These are phyloP conservation scores for Nothophytophthora sp. DNA, from an alignment of 352 stramenopile genomes.

Conservation along the genomic window DNA sequence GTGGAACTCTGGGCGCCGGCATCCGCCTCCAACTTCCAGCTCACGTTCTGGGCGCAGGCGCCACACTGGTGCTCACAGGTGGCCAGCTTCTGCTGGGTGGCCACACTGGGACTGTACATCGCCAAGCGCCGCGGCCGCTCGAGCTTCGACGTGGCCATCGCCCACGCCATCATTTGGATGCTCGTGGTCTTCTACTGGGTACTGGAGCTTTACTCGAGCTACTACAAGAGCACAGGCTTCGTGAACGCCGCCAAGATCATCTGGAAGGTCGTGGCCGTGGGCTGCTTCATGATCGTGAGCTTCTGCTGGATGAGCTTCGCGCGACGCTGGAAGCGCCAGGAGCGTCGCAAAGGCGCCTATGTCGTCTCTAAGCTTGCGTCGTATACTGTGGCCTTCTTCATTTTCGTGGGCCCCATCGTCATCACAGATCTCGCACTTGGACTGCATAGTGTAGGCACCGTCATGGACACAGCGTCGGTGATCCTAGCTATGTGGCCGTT, in stretches of 20 bases:
- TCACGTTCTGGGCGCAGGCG: slow-evolving; percentile 69
- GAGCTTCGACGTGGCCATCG: slow-evolving; percentile 73
- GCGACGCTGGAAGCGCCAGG: slow-evolving; percentile 44
- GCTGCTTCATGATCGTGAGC: slow-evolving; percentile 62
- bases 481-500: slow-evolving; percentile 80
- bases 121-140: slow-evolving; percentile 50
- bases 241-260: slow-evolving; percentile 61
- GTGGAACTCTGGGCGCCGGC: slow-evolving; percentile 45
- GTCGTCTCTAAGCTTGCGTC: slow-evolving; percentile 79
- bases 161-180: slow-evolving; percentile 81
- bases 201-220: slow-evolving; percentile 68
- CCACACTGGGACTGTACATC: slow-evolving; percentile 78
- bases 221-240: slow-evolving; percentile 47
- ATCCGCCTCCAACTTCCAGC: slow-evolving; percentile 41
- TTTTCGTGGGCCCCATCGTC: slow-evolving; percentile 74
- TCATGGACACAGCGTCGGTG: slow-evolving; percentile 43
- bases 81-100: slow-evolving; percentile 81
- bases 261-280: slow-evolving; percentile 67
- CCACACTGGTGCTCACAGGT: slow-evolving; percentile 82
- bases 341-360: slow-evolving; percentile 51
- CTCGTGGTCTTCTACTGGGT: slow-evolving; percentile 76
- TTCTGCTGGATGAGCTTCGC: slow-evolving; percentile 64
- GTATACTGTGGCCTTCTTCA: slow-evolving; percentile 76
- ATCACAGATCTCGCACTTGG: slow-evolving; percentile 60
- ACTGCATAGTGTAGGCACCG: slow-evolving; percentile 35